Conservation (phyloP, 2,329 filamentous ascomycete genomes). For the Aspergillus quadrilineatus region DNA sequence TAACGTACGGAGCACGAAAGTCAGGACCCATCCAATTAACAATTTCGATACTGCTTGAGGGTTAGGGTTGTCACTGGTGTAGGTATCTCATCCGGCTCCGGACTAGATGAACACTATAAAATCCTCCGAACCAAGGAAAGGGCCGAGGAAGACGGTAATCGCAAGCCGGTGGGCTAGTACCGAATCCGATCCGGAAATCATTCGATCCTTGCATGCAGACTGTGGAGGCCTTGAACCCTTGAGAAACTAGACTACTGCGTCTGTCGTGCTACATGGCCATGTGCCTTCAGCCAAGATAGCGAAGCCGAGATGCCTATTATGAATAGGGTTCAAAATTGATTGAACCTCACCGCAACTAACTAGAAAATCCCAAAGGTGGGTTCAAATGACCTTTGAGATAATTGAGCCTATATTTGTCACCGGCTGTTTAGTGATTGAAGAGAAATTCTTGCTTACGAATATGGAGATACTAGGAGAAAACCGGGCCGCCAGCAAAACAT, state of each 20-base stretch:
- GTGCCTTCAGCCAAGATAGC: background rate
- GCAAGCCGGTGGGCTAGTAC: background rate
- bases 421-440: background rate
- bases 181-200: background rate
- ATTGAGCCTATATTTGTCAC: background rate
- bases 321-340: background rate
- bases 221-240: background rate
- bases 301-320: background rate
- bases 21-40: too few species aligned
- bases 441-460: background rate
- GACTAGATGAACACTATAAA: background rate
- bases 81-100: background rate
- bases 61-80: background rate
- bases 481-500: slow-evolving; percentile 2
- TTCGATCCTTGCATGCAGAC: background rate
- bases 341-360: background rate
- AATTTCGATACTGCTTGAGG: background rate
- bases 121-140: background rate
- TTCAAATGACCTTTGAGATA: background rate
- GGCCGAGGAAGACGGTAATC: background rate
- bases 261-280: background rate
- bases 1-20: too few species aligned
- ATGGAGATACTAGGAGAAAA: slow-evolving; percentile 2
- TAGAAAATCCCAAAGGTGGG: background rate
- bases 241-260: background rate